Base-by-base conservation (phyloP, 306 rosid species). In the Leucaena leucocephala region DNA sequence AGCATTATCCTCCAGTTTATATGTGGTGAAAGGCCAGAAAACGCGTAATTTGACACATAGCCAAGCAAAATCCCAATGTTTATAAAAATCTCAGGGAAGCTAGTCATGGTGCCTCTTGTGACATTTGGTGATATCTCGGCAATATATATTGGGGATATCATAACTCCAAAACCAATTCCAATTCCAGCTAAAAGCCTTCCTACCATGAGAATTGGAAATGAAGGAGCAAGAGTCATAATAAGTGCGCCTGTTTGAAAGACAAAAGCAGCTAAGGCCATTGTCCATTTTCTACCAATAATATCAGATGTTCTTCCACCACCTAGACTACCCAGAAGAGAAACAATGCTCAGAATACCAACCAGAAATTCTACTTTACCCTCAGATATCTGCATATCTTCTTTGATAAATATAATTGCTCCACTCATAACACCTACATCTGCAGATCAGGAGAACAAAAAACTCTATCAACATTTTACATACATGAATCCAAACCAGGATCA, bases 381-480 rank as follows among this genome's bases (percentile, higher is more conserved):
- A 33, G 91, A 77, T 81, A 92, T 92, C 72, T 92, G 92, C 68
- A 92, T 85, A 86, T 92, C 98, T 80, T 94, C 91, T 52, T 91
- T 92, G 52, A 94, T 94, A 86, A 90, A 94, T 86, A 92, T 84
- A 61, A 94, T 91, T 64, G 98, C 97, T 73, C 97, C 98, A 81
- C 98, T 94, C 98, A 94, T 94, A n/a, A 94, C 98, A 74, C 98
- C 98, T 7, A 94, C 98, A 81, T 94, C 98, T 94, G 91, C 82
- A 84, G 22, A 68, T 85, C 43, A 55, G 13, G 2, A 22, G 38
- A 22, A 83, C 22, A 12, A 64, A 64, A 6, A 38, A 65, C 11
- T 16, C 2, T 16, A 65, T 65, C 70, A 38, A 70, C 59, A 15
- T 45, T 1, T 19, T 27, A 84, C 17, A 82, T 17, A 33, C 34